phyloP scores from a whole-genome alignment of 108 stramenopile genomes.

The Pseudonitzschia multiseries region DNA sequence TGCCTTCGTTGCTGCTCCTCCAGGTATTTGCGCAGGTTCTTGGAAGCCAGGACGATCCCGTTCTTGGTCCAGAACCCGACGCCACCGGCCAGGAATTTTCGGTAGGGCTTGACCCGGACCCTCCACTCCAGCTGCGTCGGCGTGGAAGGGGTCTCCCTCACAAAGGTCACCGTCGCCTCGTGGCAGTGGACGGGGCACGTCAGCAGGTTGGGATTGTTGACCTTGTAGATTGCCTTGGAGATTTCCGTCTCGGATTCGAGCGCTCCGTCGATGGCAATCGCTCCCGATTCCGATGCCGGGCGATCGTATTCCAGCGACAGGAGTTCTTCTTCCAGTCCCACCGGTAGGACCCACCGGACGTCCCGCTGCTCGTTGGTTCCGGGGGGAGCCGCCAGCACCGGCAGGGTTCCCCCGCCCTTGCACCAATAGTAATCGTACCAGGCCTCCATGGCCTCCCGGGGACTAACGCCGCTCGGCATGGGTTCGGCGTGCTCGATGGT shows the following conservation, averaged over 20 bases:
- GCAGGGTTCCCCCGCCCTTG: slow-evolving; percentile 5
- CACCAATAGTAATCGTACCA: slow-evolving; percentile 17
- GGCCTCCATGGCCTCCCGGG: slow-evolving; percentile 11
- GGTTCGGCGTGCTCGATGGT: slow-evolving; percentile 8
- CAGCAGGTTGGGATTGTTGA: slow-evolving; percentile 19
- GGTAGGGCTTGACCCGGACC: slow-evolving; percentile 10
- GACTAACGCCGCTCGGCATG: slow-evolving; percentile 1
- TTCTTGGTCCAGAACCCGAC: slow-evolving; percentile 9
- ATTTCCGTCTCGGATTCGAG: neutral
- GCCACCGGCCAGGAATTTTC: slow-evolving; percentile 7
- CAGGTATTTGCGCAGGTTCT: slow-evolving; percentile 1
- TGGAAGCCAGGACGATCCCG: neutral
- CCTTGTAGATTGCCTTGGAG: slow-evolving; percentile 5
- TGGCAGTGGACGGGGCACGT: slow-evolving; percentile 14
- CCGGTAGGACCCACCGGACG: neutral
- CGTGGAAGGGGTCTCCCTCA: neutral
- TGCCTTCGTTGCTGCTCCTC: neutral
- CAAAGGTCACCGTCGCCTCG: slow-evolving; percentile 3
- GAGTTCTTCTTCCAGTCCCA: slow-evolving; percentile 8
- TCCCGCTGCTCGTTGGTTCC: neutral
- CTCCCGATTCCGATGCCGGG: neutral
- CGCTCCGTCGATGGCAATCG: neutral
- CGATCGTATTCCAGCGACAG: slow-evolving; percentile 1
- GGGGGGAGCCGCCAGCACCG: neutral
- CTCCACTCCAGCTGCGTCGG: slow-evolving; percentile 12